Evolutionary conservation across 164 flowering plant species (phyloP).

Genomic region (Umbellularia californica): DNA sequence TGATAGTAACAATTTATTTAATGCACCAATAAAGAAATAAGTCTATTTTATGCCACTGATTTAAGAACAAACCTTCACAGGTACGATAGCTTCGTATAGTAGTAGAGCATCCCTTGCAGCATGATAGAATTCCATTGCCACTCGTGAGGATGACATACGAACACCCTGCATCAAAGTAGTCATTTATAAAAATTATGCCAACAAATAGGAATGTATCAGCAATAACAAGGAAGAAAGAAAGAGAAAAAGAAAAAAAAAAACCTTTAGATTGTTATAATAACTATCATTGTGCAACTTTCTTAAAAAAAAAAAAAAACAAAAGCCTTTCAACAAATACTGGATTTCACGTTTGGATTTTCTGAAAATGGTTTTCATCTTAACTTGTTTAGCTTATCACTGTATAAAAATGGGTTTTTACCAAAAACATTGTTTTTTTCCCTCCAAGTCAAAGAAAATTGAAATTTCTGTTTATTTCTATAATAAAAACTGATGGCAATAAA

Average conservation of each 20-base stretch:
- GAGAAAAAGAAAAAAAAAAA: background rate
- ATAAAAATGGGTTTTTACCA: no score
- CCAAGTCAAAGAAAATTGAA: no score
- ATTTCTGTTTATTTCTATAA: no score
- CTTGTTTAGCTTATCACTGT: background rate
- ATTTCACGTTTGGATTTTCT: no score
- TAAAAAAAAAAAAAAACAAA: no score
- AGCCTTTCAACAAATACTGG: no score
- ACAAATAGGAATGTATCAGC: conserved; percentile 4
- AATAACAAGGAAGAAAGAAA: background rate
- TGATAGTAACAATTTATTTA: background rate
- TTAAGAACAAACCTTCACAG: conserved; percentile 64
- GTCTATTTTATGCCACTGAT: background rate
- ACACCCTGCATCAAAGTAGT: conserved; percentile 53
- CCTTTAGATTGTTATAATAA: no score
- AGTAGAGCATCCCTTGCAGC: conserved; percentile 91
- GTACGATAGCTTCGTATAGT: conserved; percentile 81
- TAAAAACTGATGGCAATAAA: no score
- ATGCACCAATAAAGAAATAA: background rate
- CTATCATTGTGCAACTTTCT: no score
- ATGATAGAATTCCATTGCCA: conserved; percentile 82
- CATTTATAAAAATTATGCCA: conserved; percentile 1
- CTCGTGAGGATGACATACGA: conserved; percentile 78
- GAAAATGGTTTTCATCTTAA: no score
- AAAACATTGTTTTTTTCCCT: no score